A percentile compares a stretch with the other conserved stretches of the same genome.
phyloP scores from a whole-genome alignment of 768 basidiomycete species.

The Pulveroboletus sp. region DNA sequence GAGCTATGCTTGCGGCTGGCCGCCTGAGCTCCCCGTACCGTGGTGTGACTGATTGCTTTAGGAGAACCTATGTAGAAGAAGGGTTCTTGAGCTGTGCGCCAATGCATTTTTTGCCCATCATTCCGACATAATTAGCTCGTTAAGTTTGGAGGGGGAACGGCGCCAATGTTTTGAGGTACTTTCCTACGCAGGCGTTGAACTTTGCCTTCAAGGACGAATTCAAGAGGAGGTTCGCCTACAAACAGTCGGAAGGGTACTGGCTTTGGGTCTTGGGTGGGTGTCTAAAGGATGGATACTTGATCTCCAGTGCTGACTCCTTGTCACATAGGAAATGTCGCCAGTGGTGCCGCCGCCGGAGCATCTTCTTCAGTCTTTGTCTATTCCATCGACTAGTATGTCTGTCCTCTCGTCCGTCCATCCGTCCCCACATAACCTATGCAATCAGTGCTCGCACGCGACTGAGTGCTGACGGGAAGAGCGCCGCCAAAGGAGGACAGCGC shows the following conservation, averaged over 20 bases:
- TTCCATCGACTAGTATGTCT: conserved; percentile 40
- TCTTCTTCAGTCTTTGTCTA: conserved; percentile 41
- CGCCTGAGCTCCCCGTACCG: conserved; percentile 34
- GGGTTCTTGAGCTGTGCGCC: conserved; percentile 35
- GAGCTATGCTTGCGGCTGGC: conserved; percentile 34
- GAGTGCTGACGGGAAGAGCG: conserved; percentile 37
- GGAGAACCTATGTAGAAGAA: conserved; percentile 32
- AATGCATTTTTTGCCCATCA: background rate
- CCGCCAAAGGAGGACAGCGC: conserved; percentile 34
- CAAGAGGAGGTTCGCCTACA: conserved; percentile 35
- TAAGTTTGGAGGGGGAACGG: conserved; percentile 43
- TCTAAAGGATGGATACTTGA: background rate
- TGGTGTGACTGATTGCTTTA: conserved; percentile 35
- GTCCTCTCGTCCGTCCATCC: background rate
- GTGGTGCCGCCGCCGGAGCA: conserved; percentile 42
- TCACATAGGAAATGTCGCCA: conserved; percentile 35
- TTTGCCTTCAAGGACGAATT: conserved; percentile 46
- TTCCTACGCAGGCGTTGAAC: conserved; percentile 44
- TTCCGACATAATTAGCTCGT: conserved; percentile 3
- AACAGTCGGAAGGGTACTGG: conserved; percentile 34
- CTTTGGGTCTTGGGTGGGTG: conserved; percentile 34
- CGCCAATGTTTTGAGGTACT: conserved; percentile 42
- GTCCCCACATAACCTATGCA: background rate
- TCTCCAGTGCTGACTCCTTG: background rate
- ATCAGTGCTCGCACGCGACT: conserved; percentile 39